Conservation (phyloP, 2,329 filamentous ascomycete species). For the Xenoacremonium recifei region DNA sequence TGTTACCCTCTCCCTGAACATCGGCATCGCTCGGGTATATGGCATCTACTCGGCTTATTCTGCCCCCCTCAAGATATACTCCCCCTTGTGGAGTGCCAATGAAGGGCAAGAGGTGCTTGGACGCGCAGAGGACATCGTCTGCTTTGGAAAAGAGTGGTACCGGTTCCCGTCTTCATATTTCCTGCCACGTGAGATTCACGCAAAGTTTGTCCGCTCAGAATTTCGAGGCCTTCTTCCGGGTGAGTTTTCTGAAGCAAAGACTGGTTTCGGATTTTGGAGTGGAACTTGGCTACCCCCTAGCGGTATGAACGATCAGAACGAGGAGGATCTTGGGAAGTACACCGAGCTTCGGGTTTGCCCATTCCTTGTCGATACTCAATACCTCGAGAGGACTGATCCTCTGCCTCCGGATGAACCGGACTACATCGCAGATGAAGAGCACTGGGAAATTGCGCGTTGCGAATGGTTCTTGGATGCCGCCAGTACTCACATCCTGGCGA, state of each 20-base stretch:
- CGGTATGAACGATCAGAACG: slow-evolving; percentile 90
- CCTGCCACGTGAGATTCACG: slow-evolving; percentile 76
- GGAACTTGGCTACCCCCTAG: slow-evolving; percentile 80
- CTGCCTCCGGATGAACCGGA: slow-evolving; percentile 73
- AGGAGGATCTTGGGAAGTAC: slow-evolving; percentile 86
- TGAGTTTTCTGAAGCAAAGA: slow-evolving; percentile 75
- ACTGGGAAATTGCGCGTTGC: slow-evolving; percentile 78
- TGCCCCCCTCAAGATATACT: slow-evolving; percentile 72
- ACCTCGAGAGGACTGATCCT: slow-evolving; percentile 52
- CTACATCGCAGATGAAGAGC: slow-evolving; percentile 69
- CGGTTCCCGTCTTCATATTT: slow-evolving; percentile 94
- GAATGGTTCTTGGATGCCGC: slow-evolving; percentile 77
- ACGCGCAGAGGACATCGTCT: slow-evolving; percentile 67
- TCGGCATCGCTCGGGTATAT: slow-evolving; percentile 70
- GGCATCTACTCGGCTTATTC: slow-evolving; percentile 80
- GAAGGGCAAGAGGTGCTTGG: slow-evolving; percentile 50
- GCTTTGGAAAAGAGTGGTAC: slow-evolving; percentile 97
- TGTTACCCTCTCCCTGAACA: slow-evolving; percentile 61
- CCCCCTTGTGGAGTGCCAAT: slow-evolving; percentile 58
- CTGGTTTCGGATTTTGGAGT: slow-evolving; percentile 69
- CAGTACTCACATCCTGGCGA: slow-evolving; percentile 69
- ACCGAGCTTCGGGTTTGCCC: slow-evolving; percentile 72
- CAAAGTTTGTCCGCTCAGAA: slow-evolving; percentile 88
- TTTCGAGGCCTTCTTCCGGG: slow-evolving; percentile 88
- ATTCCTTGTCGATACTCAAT: slow-evolving; percentile 86